These are phyloP conservation scores for Auriculariales sp. DNA, from an alignment of 768 basidiomycete species.

Conservation along the genomic window DNA sequence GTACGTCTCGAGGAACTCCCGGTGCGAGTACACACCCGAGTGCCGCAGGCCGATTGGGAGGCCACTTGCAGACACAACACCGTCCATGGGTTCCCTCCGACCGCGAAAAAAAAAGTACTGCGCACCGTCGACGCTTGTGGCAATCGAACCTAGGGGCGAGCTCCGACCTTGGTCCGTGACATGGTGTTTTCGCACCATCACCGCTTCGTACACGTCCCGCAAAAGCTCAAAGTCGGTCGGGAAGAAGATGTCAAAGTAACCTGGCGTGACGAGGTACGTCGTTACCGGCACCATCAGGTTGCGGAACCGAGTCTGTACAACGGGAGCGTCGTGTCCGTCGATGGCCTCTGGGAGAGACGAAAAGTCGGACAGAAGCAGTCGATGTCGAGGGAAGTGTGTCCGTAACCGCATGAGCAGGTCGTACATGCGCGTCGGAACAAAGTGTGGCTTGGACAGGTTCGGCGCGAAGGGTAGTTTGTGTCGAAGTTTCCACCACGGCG, in stretches of 20 bases:
- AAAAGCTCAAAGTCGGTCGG: slow-evolving; percentile 80
- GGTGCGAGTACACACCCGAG: slow-evolving; percentile 74
- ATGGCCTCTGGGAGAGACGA: slow-evolving; percentile 76
- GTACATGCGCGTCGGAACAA: slow-evolving; percentile 81
- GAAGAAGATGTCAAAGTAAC: slow-evolving; percentile 98
- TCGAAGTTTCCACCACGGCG: slow-evolving; percentile 47
- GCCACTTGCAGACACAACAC: slow-evolving; percentile 60
- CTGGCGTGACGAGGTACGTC: slow-evolving; percentile 84
- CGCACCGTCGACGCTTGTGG: slow-evolving; percentile 36
- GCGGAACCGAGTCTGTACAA: slow-evolving; percentile 86
- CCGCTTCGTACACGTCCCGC: slow-evolving; percentile 80
- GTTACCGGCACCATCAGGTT: slow-evolving; percentile 78
- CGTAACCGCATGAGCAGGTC: slow-evolving; percentile 73
- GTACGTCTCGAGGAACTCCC: slow-evolving; percentile 79
- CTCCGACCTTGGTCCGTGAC: slow-evolving; percentile 16
- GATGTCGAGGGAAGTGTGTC: slow-evolving; percentile 76
- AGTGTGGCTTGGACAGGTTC: slow-evolving; percentile 79
- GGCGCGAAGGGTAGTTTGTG: slow-evolving; percentile 71
- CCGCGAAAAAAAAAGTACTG: slow-evolving; percentile 55
- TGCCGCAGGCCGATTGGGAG: slow-evolving; percentile 69
- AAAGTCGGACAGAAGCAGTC: slow-evolving; percentile 91
- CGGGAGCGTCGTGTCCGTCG: slow-evolving; percentile 65
- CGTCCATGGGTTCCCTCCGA: slow-evolving; percentile 50
- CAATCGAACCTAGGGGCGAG: slow-evolving; percentile 36
- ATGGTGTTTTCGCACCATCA: slow-evolving; percentile 43